Percentiles rank a stretch among this genome's conserved stretches.
Evolutionary conservation across 2,329 filamentous ascomycete species (phyloP).

Genomic region (Waltergamsia citrina): DNA sequence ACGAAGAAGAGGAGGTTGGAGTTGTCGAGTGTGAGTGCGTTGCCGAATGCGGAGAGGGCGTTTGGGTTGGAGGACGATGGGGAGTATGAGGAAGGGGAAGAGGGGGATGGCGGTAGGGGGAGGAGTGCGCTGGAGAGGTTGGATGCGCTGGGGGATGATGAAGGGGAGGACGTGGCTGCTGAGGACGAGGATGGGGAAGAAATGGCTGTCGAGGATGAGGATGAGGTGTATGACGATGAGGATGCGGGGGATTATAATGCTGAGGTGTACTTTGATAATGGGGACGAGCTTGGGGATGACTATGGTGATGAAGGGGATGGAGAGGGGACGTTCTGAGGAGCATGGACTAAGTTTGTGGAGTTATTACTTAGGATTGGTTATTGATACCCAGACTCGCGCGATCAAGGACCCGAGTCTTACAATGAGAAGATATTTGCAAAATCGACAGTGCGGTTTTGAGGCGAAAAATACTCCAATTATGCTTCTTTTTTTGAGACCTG

Average conservation of each 20-base stretch:
- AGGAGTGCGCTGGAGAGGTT: conserved; percentile 32
- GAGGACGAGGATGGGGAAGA: conserved; percentile 40
- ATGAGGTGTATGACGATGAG: conserved; percentile 45
- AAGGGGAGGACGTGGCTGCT: conserved; percentile 36
- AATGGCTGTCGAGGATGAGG: conserved; percentile 35
- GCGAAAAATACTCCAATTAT: not conserved
- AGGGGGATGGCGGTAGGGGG: conserved; percentile 15
- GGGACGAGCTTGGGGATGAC: conserved; percentile 43
- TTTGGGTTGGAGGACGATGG: conserved; percentile 26
- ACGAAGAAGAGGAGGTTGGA: conserved; percentile 34
- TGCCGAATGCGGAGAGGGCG: conserved; percentile 41
- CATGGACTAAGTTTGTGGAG: too few relatives aligned
- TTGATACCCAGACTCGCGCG: too few relatives aligned
- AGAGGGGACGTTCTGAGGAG: conserved; percentile 26
- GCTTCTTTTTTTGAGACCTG: too few relatives aligned
- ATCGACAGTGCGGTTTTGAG: too few relatives aligned
- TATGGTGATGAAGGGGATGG: conserved; percentile 42
- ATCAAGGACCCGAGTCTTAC: too few relatives aligned
- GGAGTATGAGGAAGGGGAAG: conserved; percentile 16
- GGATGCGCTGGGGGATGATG: conserved; percentile 38
- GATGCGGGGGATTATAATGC: conserved; percentile 53
- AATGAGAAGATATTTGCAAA: too few relatives aligned
- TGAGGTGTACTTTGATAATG: conserved; percentile 50
- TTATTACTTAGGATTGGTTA: too few relatives aligned
- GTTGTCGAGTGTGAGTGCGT: conserved; percentile 34